A percentile compares a stretch with the other conserved stretches of the same genome.
Evolutionary conservation across 352 stramenopile genomes (phyloP).

Genomic region (Globisporangium cystogenes): DNA sequence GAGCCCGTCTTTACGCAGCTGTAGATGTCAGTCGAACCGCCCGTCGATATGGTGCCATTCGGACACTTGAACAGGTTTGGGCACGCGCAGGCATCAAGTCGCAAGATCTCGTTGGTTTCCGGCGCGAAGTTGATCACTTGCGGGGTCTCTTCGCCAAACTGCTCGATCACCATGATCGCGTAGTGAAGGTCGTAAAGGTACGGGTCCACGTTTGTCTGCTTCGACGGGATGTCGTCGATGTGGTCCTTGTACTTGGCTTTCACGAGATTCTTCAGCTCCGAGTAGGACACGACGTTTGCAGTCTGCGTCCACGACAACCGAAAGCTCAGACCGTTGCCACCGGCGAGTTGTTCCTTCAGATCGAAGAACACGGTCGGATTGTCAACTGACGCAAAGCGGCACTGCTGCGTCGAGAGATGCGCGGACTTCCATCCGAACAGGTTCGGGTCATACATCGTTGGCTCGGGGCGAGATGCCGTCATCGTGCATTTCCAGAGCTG

Average conservation of each 20-base stretch:
- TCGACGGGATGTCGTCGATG: constrained; percentile 21
- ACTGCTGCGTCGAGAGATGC: constrained; percentile 47
- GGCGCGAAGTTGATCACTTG: constrained; percentile 66
- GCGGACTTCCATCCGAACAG: constrained; percentile 52
- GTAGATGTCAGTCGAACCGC: constrained; percentile 70
- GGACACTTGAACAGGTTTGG: constrained; percentile 92
- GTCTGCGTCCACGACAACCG: constrained; percentile 60
- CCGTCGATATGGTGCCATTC: constrained; percentile 85
- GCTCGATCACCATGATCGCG: constrained; percentile 81
- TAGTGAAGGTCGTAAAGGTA: constrained; percentile 91
- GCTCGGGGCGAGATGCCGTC: constrained; percentile 16
- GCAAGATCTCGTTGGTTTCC: constrained; percentile 31
- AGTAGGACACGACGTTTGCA: constrained; percentile 67
- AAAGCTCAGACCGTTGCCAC: constrained; percentile 44
- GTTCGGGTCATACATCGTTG: constrained; percentile 29
- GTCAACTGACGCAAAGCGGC: constrained; percentile 35
- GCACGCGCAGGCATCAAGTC: constrained; percentile 93
- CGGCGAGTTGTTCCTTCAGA: constrained; percentile 16
- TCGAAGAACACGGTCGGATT: constrained; percentile 14
- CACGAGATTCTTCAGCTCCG: constrained; percentile 59
- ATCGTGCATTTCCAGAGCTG: constrained; percentile 93
- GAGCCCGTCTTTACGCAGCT: constrained; percentile 89
- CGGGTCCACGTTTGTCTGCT: constrained; percentile 63
- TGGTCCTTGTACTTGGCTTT: constrained; percentile 30
- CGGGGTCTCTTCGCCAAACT: constrained; percentile 80